Conservation (phyloP, 169 alveolate genomes). For the Toxoplasma gondii region DNA sequence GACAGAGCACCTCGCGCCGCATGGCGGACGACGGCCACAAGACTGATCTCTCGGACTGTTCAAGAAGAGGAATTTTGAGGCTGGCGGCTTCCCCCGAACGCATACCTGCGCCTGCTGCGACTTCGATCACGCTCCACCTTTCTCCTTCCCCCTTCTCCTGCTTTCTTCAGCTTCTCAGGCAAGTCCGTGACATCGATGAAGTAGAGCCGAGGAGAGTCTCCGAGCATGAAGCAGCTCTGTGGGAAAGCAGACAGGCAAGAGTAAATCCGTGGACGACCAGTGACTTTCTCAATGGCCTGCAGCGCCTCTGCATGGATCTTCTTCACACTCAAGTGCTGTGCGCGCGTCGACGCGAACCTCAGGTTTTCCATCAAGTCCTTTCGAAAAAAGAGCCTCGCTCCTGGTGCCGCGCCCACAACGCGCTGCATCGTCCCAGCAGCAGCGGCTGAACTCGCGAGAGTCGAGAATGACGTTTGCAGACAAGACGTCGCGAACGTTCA, state of each 20-base stretch:
- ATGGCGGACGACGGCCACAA: too few relatives aligned
- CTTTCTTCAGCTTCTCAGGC: background rate
- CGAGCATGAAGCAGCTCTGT: slow-evolving; percentile 60
- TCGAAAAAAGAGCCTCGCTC: background rate
- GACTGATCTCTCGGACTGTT: too few relatives aligned
- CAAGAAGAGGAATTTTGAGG: too few relatives aligned
- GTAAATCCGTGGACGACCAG: background rate
- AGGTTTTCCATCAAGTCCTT: background rate
- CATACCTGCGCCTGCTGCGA: background rate
- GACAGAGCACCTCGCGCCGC: too few relatives aligned
- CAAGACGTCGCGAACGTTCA: too few relatives aligned
- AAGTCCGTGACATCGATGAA: slow-evolving; percentile 36
- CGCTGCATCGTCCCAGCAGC: background rate
- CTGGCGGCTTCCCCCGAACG: too few relatives aligned
- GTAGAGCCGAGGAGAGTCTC: slow-evolving; percentile 37
- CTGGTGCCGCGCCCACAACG: background rate
- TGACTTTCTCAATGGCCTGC: background rate
- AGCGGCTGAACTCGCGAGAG: background rate
- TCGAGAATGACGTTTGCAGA: too few relatives aligned
- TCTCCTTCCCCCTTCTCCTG: background rate
- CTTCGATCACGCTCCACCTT: background rate
- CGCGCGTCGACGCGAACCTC: background rate
- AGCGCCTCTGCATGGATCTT: background rate
- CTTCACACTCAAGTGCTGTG: background rate
- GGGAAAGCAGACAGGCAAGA: background rate